Conservation (phyloP, 768 basidiomycete species). For the Asterophora parasitica region DNA sequence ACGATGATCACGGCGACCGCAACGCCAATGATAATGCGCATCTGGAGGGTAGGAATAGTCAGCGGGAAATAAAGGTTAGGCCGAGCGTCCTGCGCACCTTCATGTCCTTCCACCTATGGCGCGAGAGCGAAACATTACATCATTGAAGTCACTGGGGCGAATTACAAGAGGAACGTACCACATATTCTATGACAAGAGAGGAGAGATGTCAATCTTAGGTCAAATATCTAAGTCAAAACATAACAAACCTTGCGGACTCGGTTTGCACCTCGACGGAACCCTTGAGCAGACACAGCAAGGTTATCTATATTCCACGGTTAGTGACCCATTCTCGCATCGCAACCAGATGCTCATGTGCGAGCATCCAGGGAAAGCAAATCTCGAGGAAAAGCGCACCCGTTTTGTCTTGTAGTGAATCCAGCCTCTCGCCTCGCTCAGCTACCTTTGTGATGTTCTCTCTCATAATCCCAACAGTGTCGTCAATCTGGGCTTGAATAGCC, state of each 20-base stretch:
- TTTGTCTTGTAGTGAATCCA: conserved; percentile 96
- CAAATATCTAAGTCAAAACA: not conserved
- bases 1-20: conserved; percentile 87
- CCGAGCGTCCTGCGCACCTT: conserved; percentile 49
- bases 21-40: conserved; percentile 94
- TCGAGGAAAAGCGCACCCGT: conserved; percentile 62
- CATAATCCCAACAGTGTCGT: conserved; percentile 97
- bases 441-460: conserved; percentile 96
- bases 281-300: conserved; percentile 97
- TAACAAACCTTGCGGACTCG: conserved; percentile 87
- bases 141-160: conserved; percentile 2
- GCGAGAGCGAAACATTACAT: conserved; percentile 10
- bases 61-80: conserved; percentile 6
- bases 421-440: conserved; percentile 88
- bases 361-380: not conserved
- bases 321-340: not conserved
- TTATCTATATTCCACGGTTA: conserved; percentile 57
- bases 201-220: conserved; percentile 4
- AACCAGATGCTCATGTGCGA: not conserved
- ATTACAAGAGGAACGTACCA: conserved; percentile 53
- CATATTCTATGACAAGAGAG: conserved; percentile 60
- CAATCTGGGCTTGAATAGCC: conserved; percentile 94
- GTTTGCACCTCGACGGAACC: conserved; percentile 96
- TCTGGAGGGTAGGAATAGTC: conserved; percentile 39
- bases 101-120: conserved; percentile 94